Conservation (phyloP, 2,329 filamentous ascomycete genomes). For the Aspergillus phoenicis region DNA sequence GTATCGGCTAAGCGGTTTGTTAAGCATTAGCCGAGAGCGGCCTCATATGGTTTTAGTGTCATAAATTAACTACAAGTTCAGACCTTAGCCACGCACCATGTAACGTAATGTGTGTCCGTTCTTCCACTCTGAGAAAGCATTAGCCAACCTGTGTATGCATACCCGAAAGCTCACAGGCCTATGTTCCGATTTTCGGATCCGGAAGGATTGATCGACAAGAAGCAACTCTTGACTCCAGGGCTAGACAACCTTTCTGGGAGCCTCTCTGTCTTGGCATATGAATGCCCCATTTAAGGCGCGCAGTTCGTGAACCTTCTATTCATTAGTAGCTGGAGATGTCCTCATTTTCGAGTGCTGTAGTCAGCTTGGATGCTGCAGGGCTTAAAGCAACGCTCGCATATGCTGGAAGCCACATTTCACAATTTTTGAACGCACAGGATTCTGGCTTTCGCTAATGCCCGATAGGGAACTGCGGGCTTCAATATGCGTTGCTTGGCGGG, state of each 20-base stretch:
- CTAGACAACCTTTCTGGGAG: not conserved
- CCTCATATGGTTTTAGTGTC: not conserved
- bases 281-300: not conserved
- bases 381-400: not conserved
- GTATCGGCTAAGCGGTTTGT: not conserved
- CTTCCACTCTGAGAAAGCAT: not conserved
- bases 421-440: not conserved
- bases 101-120: not conserved
- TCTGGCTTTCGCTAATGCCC: not conserved
- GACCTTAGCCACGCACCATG: not conserved
- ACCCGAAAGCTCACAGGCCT: not conserved
- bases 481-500: constrained; percentile 1
- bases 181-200: constrained; percentile 7
- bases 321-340: not conserved
- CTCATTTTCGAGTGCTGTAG: not conserved
- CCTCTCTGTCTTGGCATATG: not conserved
- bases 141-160: not conserved
- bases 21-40: not conserved
- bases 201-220: constrained; percentile 10
- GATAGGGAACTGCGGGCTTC: not conserved
- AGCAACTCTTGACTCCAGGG: not conserved
- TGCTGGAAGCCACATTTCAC: not conserved
- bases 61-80: not conserved
- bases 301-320: not conserved
- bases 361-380: not conserved